A percentile compares a stretch with the other conserved stretches of the same genome.
phyloP scores from a whole-genome alignment of 2,329 filamentous ascomycete genomes.

The Pestalotiopsis sp. region DNA sequence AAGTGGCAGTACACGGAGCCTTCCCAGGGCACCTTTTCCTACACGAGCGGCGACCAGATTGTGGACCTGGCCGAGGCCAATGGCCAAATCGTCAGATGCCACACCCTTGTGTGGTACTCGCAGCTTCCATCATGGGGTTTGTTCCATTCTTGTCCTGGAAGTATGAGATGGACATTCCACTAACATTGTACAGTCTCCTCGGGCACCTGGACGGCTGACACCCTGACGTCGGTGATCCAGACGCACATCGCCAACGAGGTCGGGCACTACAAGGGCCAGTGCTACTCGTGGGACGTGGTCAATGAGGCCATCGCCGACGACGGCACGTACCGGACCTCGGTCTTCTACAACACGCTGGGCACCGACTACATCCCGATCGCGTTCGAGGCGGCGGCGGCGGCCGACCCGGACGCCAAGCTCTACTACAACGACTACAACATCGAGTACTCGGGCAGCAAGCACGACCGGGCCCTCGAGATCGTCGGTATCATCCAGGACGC shows the following conservation, averaged over 20 bases:
- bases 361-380: slow-evolving; percentile 59
- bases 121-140: slow-evolving; percentile 17
- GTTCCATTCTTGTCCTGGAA: not conserved
- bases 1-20: slow-evolving; percentile 68
- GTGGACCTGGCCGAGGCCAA: slow-evolving; percentile 48
- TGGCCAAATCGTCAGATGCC: slow-evolving; percentile 60
- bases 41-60: slow-evolving; percentile 56
- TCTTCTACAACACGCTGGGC: slow-evolving; percentile 59
- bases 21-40: slow-evolving; percentile 57
- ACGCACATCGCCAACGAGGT: slow-evolving; percentile 63
- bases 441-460: slow-evolving; percentile 52
- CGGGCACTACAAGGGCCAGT: slow-evolving; percentile 59
- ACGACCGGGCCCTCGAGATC: slow-evolving; percentile 43
- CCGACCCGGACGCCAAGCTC: slow-evolving; percentile 58
- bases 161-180: not conserved
- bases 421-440: slow-evolving; percentile 63
- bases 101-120: slow-evolving; percentile 44
- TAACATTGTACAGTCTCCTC: slow-evolving; percentile 20
- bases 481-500: slow-evolving; percentile 46
- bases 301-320: slow-evolving; percentile 65
- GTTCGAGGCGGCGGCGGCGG: slow-evolving; percentile 56
- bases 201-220: slow-evolving; percentile 57
- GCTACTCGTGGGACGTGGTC: slow-evolving; percentile 67
- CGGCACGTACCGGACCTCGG: slow-evolving; percentile 50
- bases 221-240: slow-evolving; percentile 57